Conservation (phyloP, 192 early-diverging fungal genomes). For the Dispira simplex region DNA sequence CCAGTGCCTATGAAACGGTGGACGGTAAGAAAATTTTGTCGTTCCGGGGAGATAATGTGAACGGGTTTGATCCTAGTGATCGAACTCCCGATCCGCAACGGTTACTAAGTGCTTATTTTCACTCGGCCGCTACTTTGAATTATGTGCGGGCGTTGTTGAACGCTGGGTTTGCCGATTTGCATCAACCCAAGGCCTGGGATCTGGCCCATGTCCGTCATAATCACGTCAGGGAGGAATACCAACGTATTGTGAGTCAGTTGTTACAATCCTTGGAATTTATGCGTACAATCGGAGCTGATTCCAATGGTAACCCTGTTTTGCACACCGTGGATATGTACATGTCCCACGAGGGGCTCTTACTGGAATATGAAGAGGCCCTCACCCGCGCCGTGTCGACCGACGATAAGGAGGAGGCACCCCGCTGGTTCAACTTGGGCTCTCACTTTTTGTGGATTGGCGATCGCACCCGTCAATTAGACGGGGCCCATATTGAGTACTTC, state of each 20-base stretch:
- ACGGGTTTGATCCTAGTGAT: conserved; percentile 75
- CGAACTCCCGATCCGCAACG: conserved; percentile 86
- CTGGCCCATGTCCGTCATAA: conserved; percentile 74
- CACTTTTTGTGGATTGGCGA: conserved; percentile 99
- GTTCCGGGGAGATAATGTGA: conserved; percentile 97
- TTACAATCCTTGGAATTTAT: conserved; percentile 88
- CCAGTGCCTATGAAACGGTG: conserved; percentile 74
- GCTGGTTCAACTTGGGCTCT: conserved; percentile 84
- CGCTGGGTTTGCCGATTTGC: conserved; percentile 82
- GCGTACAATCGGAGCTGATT: conserved; percentile 82
- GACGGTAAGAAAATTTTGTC: conserved; percentile 70
- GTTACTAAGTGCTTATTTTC: conserved; percentile 89
- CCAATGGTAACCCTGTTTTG: conserved; percentile 29
- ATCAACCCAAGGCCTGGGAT: conserved; percentile 80
- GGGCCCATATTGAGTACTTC: conserved; percentile 95
- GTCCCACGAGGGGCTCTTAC: conserved; percentile 89
- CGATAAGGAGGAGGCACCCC: conserved; percentile 24
- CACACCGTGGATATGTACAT: conserved; percentile 81
- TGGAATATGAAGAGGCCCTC: conserved; percentile 83
- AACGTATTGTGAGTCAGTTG: conserved; percentile 73
- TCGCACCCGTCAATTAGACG: conserved; percentile 87
- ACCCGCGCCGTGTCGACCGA: conserved; percentile 38
- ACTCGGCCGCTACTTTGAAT: conserved; percentile 93
- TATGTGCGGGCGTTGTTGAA: conserved; percentile 76
- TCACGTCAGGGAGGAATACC: conserved; percentile 70